phyloP scores from a whole-genome alignment of 2,329 filamentous ascomycete genomes.

The Venturia nashicola region DNA sequence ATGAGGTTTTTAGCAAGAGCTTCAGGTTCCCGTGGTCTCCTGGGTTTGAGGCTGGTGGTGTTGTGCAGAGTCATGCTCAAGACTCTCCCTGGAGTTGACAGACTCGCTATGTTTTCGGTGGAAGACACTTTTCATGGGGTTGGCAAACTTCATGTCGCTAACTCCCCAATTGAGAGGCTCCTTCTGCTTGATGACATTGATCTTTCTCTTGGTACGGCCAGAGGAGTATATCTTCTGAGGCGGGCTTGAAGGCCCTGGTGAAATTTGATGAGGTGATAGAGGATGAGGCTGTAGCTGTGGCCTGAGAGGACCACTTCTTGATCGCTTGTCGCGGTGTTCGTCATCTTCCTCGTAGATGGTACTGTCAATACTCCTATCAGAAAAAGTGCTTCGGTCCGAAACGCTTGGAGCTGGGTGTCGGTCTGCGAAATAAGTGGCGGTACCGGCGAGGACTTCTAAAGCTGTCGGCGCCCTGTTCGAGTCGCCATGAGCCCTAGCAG shows the following conservation, averaged over 20 bases:
- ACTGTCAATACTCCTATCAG: slow-evolving; percentile 5
- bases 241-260: slow-evolving; percentile 4
- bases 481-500: not conserved
- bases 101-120: slow-evolving; percentile 8
- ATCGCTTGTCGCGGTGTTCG: slow-evolving; percentile 18
- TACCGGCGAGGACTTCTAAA: slow-evolving; percentile 7
- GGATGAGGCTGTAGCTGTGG: not conserved
- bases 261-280: not conserved
- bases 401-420: slow-evolving; percentile 6
- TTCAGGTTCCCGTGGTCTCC: not conserved
- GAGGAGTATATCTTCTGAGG: slow-evolving; percentile 23
- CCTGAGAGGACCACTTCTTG: slow-evolving; percentile 12
- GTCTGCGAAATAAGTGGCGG: not conserved
- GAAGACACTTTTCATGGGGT: slow-evolving; percentile 7
- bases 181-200: slow-evolving; percentile 25
- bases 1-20: not conserved
- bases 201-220: slow-evolving; percentile 29
- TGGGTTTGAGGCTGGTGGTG: not conserved
- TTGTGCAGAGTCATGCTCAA: not conserved
- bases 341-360: slow-evolving; percentile 22
- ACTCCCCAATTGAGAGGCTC: slow-evolving; percentile 17
- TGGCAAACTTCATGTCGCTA: slow-evolving; percentile 7
- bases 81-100: not conserved
- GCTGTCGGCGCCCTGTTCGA: not conserved
- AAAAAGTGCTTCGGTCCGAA: slow-evolving; percentile 9